A percentile compares a stretch with the other conserved stretches of the same genome.
These are phyloP conservation scores for Dendrothele bispora DNA, from an alignment of 768 basidiomycete species.

Conservation along the genomic window DNA sequence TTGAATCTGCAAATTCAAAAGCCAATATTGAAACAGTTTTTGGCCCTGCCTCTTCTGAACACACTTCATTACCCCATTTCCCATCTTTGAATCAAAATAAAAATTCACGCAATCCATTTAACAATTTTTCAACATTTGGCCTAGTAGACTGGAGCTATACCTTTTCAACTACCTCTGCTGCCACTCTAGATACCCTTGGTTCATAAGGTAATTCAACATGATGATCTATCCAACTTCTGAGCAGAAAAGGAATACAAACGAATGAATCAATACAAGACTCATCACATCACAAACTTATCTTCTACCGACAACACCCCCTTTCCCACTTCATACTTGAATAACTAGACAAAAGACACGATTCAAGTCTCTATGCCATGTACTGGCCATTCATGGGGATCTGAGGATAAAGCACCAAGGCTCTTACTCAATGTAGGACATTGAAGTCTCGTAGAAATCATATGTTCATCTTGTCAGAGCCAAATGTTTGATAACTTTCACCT, in stretches of 20 bases:
- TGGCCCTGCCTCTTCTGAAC: background rate
- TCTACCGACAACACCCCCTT: constrained; percentile 11
- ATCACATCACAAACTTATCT: no score
- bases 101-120: background rate
- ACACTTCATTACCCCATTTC: background rate
- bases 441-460: background rate
- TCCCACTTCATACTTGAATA: constrained; percentile 12
- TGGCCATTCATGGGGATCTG: constrained; percentile 12
- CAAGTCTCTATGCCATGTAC: constrained; percentile 25
- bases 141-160: background rate
- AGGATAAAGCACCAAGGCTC: constrained; percentile 13
- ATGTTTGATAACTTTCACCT: background rate
- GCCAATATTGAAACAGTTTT: background rate
- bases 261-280: no score
- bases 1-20: no score
- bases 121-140: constrained; percentile 1
- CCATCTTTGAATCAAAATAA: background rate
- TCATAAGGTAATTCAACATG: constrained; percentile 1
- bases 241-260: background rate
- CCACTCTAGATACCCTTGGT: background rate
- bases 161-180: background rate
- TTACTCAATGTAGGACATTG: constrained; percentile 2
- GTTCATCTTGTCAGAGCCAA: background rate
- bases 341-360: constrained; percentile 21
- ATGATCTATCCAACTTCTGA: background rate